Conservation (phyloP, 768 basidiomycete genomes). For the Exsudoporus frostii region DNA sequence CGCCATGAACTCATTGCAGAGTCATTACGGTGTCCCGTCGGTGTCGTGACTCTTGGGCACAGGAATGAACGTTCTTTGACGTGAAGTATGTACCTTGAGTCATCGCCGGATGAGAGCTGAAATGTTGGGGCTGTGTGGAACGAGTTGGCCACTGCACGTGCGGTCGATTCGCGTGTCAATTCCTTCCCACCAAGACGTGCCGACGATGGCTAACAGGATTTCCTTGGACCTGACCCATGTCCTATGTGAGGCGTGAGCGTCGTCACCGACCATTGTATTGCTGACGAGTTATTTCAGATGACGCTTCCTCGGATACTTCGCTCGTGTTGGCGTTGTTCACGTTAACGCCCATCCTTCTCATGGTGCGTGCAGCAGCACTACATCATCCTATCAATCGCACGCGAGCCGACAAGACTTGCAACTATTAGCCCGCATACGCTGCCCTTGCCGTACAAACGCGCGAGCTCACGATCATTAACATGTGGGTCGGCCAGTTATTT, state of each 20-base stretch:
- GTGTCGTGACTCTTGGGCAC: constrained; percentile 12
- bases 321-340: constrained; percentile 60
- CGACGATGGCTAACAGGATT: constrained; percentile 26
- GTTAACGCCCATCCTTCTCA: constrained; percentile 66
- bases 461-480: constrained; percentile 74
- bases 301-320: constrained; percentile 57
- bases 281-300: constrained; percentile 40
- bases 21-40: neutral
- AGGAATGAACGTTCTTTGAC: neutral
- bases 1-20: too few relatives aligned
- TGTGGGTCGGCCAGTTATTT: constrained; percentile 78
- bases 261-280: neutral
- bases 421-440: constrained; percentile 69
- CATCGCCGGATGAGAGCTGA: too few relatives aligned
- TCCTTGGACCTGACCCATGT: constrained; percentile 64
- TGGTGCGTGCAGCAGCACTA: constrained; percentile 42
- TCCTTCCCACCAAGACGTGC: neutral
- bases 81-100: too few relatives aligned
- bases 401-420: constrained; percentile 3
- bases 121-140: too few relatives aligned
- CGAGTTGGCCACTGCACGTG: too few relatives aligned
- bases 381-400: neutral
- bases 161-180: neutral
- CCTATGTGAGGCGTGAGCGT: constrained; percentile 43
- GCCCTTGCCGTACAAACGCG: constrained; percentile 71